phyloP scores from a whole-genome alignment of 495 filamentous ascomycete species.

The Penicillium lividum region DNA sequence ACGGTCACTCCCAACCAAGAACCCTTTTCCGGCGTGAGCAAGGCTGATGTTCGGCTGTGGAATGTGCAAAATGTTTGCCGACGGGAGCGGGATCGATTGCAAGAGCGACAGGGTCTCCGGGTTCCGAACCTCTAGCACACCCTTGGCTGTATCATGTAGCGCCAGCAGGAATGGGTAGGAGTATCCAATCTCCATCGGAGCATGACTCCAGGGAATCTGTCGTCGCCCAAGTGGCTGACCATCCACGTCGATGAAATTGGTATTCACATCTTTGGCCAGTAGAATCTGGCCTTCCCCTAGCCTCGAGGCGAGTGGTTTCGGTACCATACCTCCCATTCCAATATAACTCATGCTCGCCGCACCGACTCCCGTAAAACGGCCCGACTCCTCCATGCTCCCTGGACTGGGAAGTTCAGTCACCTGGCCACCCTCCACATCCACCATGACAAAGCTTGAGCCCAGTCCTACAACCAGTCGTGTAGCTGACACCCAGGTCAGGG shows the following conservation, averaged over 20 bases:
- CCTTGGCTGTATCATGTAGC: constrained; percentile 80
- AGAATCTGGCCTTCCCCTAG: constrained; percentile 81
- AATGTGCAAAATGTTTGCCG: constrained; percentile 83
- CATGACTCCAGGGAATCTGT: constrained; percentile 87
- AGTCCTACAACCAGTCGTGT: constrained; percentile 84
- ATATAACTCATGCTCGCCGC: constrained; percentile 91
- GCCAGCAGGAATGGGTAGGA: constrained; percentile 94
- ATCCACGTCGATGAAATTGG: constrained; percentile 81
- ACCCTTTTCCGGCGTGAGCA: constrained; percentile 91
- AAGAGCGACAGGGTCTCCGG: constrained; percentile 85
- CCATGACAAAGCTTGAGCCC: constrained; percentile 82
- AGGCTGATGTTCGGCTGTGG: constrained; percentile 90
- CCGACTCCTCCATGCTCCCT: constrained; percentile 67
- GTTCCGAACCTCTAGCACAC: constrained; percentile 86
- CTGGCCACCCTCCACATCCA: constrained; percentile 73
- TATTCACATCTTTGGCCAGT: constrained; percentile 94
- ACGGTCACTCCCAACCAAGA: constrained; percentile 84
- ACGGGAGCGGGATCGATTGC: constrained; percentile 79
- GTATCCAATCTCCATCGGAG: constrained; percentile 88
- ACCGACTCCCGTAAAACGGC: constrained; percentile 65
- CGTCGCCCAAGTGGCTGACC: constrained; percentile 80
- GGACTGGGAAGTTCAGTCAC: constrained; percentile 78
- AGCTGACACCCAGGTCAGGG: constrained; percentile 85
- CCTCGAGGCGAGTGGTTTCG: constrained; percentile 82
- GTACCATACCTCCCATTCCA: constrained; percentile 85